A percentile compares a stretch with the other conserved stretches of the same genome.
phyloP scores from a whole-genome alignment of 352 stramenopile species.

The Pythium periplocum region DNA sequence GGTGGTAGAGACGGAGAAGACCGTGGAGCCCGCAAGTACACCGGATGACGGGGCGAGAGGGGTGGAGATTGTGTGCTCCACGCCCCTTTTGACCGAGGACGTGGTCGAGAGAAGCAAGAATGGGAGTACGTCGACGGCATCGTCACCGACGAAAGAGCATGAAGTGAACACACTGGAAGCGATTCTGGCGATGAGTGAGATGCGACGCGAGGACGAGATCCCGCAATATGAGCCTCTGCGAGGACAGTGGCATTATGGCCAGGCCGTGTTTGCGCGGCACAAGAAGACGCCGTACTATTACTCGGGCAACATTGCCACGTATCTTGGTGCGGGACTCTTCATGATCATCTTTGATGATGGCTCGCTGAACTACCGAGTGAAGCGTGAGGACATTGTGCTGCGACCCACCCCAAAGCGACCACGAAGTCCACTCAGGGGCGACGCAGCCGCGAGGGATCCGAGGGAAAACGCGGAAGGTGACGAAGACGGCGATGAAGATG shows the following conservation, averaged over 20 bases:
- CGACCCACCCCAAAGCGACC: constrained; percentile 6
- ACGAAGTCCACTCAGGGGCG: no score
- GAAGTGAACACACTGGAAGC: background rate
- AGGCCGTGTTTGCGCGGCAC: constrained; percentile 60
- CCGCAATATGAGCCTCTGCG: constrained; percentile 48
- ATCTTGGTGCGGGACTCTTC: constrained; percentile 57
- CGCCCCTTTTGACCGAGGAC: no score
- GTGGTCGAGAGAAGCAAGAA: no score
- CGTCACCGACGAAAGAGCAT: no score
- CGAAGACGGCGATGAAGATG: background rate
- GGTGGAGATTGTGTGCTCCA: no score
- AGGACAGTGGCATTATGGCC: constrained; percentile 55
- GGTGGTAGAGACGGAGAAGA: no score
- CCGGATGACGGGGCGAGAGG: no score
- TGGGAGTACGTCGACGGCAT: no score
- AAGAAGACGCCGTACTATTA: constrained; percentile 73
- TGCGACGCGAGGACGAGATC: constrained; percentile 1
- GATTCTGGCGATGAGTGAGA: background rate
- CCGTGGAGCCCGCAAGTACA: no score
- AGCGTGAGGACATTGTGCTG: constrained; percentile 61
- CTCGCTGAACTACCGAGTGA: constrained; percentile 62
- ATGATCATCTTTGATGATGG: constrained; percentile 81
- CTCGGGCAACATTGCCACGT: constrained; percentile 73
- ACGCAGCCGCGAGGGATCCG: background rate
- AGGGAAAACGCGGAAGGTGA: background rate